Evolutionary conservation across 2,329 filamentous ascomycete genomes (phyloP).

Genomic region (Nothomitra cinnamomea): DNA sequence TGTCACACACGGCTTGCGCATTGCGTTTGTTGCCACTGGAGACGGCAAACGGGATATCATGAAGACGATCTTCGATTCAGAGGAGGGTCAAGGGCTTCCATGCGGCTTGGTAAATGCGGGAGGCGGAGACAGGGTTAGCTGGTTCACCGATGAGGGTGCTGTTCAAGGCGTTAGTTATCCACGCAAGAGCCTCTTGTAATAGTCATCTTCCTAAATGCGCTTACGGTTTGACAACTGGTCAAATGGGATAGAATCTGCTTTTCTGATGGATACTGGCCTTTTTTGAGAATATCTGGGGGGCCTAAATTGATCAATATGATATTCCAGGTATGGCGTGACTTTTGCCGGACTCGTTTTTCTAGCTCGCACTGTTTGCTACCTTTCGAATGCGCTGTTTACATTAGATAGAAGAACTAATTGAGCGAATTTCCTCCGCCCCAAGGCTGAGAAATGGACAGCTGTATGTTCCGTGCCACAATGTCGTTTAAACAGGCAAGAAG

Average conservation of each 20-base stretch:
- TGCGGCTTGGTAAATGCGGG: slow-evolving; percentile 77
- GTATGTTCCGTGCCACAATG: no score
- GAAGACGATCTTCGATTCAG: slow-evolving; percentile 75
- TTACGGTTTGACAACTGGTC: not conserved
- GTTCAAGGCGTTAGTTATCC: slow-evolving; percentile 76
- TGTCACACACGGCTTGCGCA: slow-evolving; percentile 66
- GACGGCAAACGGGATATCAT: slow-evolving; percentile 78
- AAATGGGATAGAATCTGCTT: not conserved
- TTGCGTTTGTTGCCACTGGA: slow-evolving; percentile 86
- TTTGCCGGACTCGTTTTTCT: not conserved
- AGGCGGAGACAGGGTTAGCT: slow-evolving; percentile 72
- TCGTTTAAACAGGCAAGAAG: no score
- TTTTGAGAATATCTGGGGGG: not conserved
- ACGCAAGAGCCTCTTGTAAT: slow-evolving; percentile 47
- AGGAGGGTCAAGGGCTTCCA: slow-evolving; percentile 56
- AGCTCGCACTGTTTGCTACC: not conserved
- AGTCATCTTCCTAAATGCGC: not conserved
- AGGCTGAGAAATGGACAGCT: no score
- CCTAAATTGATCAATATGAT: not conserved
- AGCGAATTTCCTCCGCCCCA: not conserved
- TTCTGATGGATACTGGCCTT: not conserved
- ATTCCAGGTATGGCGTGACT: not conserved
- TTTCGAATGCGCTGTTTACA: not conserved
- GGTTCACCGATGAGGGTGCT: slow-evolving; percentile 82
- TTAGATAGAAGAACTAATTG: slow-evolving; percentile 1